Evolutionary conservation across 495 filamentous ascomycete species (phyloP), one percentile per base, ranked within the genome.

Genomic region (Penicillium tannophilum): DNA sequence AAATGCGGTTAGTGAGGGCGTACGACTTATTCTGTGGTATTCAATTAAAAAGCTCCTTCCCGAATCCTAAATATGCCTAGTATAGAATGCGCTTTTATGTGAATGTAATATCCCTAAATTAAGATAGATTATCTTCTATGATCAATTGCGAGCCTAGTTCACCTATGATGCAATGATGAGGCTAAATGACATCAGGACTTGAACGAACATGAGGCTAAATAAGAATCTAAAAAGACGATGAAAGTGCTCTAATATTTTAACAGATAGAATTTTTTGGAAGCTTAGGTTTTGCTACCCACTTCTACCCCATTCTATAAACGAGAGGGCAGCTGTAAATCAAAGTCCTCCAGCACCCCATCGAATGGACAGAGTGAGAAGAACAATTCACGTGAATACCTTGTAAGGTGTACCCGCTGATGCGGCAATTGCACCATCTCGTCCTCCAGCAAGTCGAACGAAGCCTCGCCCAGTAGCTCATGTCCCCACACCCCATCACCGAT

Each of bases 401-500:
- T 73, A 43, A 84, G 74, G 10, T 78, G 83, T 11, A 79, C 78
- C 16, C 84, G 76, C 71, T 87, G 86, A 54, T 85, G 79, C 16
- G 78, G 80, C 53, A 86, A 61, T 56, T 87, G 84, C 33, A 87
- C 78, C 26, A 82, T 78, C 68, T 83, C n/a, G 14, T 52, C 49
- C 28, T 52, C n/a, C 30, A 52, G 30, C 4, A 52, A 6, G 9
- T 52, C 49, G 5, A 41, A 41, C 10, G 49, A 52, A 24, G 31
- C 17, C 16, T 52, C 49, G 11, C 49, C 49, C 7, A 52, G 23
- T 10, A 41, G 14, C 28, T 52, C 49, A 24, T 85, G 53, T 80
- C 79, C 33, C 86, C 68, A n/a, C 77, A 76, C 58, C 74, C 12
- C 24, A 5, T 88, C 85, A 42, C 84, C 84, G 6, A 87, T 82